Evolutionary conservation across 768 basidiomycete genomes (phyloP).

Genomic region (Trametes cinnabarina): DNA sequence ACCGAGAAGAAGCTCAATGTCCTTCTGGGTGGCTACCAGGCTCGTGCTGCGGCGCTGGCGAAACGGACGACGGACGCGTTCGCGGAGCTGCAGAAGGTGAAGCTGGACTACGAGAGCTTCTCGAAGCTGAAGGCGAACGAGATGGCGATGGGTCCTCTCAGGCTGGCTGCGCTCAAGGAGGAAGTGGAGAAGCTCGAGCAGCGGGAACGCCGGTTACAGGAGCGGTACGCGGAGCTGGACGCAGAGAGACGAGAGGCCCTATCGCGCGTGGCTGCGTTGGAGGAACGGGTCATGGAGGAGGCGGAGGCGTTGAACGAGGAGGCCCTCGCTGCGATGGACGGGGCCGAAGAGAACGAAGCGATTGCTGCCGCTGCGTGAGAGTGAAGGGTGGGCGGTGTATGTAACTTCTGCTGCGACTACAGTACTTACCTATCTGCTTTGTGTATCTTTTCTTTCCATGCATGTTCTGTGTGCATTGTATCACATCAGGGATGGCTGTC

Average conservation of each 20-base stretch:
- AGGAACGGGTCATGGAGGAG: slow-evolving; percentile 85
- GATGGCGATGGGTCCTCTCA: slow-evolving; percentile 67
- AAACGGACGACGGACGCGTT: slow-evolving; percentile 67
- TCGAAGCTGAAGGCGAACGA: slow-evolving; percentile 70
- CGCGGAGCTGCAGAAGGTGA: slow-evolving; percentile 61
- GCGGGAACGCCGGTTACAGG: slow-evolving; percentile 77
- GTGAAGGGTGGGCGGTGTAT: not conserved
- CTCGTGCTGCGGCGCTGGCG: slow-evolving; percentile 62
- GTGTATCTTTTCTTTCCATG: too few relatives aligned
- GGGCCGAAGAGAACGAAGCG: slow-evolving; percentile 5
- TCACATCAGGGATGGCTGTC: not conserved
- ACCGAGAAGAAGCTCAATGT: slow-evolving; percentile 87
- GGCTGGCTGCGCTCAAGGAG: slow-evolving; percentile 76
- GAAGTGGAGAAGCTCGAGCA: slow-evolving; percentile 81
- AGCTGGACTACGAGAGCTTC: slow-evolving; percentile 81
- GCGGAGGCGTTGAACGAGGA: slow-evolving; percentile 81
- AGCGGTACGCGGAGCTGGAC: slow-evolving; percentile 79
- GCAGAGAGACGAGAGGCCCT: slow-evolving; percentile 62
- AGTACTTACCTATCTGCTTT: not conserved
- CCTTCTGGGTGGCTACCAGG: slow-evolving; percentile 88
- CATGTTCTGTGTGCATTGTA: not conserved
- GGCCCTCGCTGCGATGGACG: slow-evolving; percentile 64
- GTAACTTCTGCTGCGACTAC: not conserved
- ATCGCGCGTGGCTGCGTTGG: slow-evolving; percentile 58
- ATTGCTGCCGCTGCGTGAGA: not conserved